Evolutionary conservation across 2,329 filamentous ascomycete genomes (phyloP).

Genomic region (Pseudogymnoascus sp.): DNA sequence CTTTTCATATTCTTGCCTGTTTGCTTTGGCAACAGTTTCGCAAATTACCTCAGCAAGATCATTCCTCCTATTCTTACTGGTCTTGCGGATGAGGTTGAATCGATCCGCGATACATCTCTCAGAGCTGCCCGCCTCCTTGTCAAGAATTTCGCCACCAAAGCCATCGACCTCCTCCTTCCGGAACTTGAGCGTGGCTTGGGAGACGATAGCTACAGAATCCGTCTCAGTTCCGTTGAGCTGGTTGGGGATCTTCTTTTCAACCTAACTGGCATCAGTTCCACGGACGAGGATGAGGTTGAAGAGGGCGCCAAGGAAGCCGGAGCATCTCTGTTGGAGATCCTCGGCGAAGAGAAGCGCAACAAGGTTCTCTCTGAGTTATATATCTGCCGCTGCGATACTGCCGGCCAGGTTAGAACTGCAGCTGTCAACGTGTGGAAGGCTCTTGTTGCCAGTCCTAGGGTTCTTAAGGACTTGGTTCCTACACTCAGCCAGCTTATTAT

Average conservation of each 20-base stretch:
- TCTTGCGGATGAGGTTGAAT: slow-evolving; percentile 90
- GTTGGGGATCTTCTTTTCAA: slow-evolving; percentile 97
- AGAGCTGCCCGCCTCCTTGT: slow-evolving; percentile 88
- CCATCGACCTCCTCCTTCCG: slow-evolving; percentile 86
- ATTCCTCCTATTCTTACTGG: slow-evolving; percentile 92
- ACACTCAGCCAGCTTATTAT: slow-evolving; percentile 94
- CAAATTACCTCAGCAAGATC: slow-evolving; percentile 88
- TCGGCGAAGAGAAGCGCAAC: slow-evolving; percentile 93
- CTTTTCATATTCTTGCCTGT: slow-evolving; percentile 98
- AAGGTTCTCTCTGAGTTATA: slow-evolving; percentile 96
- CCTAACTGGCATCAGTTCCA: slow-evolving; percentile 83
- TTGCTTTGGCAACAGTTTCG: slow-evolving; percentile 97
- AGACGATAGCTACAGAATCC: slow-evolving; percentile 96
- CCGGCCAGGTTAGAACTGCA: slow-evolving; percentile 78
- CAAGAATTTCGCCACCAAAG: slow-evolving; percentile 94
- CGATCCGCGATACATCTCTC: slow-evolving; percentile 92
- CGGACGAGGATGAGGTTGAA: slow-evolving; percentile 71
- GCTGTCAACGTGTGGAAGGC: slow-evolving; percentile 96
- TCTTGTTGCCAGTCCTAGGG: slow-evolving; percentile 81
- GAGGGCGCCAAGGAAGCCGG: slow-evolving; percentile 75
- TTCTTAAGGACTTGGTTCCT: slow-evolving; percentile 88
- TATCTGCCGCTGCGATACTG: slow-evolving; percentile 95
- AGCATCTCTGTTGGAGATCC: slow-evolving; percentile 83
- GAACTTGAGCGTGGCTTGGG: slow-evolving; percentile 92
- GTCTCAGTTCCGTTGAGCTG: slow-evolving; percentile 94